Base-by-base conservation (phyloP, 768 basidiomycete genomes). In the Leccinum fibrillosum region DNA sequence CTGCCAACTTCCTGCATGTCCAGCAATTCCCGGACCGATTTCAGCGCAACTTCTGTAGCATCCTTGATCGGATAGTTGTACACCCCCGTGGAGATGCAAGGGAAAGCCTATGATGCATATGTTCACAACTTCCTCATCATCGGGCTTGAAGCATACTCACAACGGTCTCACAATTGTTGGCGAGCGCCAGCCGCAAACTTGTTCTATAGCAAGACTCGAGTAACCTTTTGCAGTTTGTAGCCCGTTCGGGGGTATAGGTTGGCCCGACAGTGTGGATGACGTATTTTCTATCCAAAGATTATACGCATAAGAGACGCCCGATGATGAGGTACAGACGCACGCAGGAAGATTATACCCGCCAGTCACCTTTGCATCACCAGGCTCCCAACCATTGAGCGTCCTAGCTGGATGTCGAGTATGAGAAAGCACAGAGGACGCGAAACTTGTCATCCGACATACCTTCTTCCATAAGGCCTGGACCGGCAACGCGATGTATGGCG, bases 231-330 rank as follows among this genome's bases (percentile, higher is more conserved):
- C 79, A 81, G 26, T 69, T 71, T 42, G 79, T 78, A 37, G 70
- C 72, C 26, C 77, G 72, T 1, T 62, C 57, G 3, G 64, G 55
- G 5, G 76, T 77, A 68, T 69, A 92, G 1, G 89, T 70, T 0
- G 92, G 92, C 11, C 92, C 92, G 15, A 93, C 92, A 3, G 92
- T 80, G 64, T 93, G 92, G 47, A 94, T 90, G 58, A 94, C 77
- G 67, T 87, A 78, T 37, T 80, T 80, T 37, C 91, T 90, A 1
- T n/a, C n/a, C n/a, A n/a, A n/a, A n/a, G n/a, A n/a, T n/a, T n/a
- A n/a, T n/a, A n/a, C n/a, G n/a, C 21, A 39, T 51, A 28, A 56
- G 54, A 53, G 21, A 49, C 3, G n/a, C 48, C 19, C 28, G 42
- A n/a, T 47, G 15, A 55, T 52, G 28, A 19, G 10, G 2, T 3